Conservation (phyloP, 192 early-diverging fungal genomes). For the Umbelopsis vinacea region DNA sequence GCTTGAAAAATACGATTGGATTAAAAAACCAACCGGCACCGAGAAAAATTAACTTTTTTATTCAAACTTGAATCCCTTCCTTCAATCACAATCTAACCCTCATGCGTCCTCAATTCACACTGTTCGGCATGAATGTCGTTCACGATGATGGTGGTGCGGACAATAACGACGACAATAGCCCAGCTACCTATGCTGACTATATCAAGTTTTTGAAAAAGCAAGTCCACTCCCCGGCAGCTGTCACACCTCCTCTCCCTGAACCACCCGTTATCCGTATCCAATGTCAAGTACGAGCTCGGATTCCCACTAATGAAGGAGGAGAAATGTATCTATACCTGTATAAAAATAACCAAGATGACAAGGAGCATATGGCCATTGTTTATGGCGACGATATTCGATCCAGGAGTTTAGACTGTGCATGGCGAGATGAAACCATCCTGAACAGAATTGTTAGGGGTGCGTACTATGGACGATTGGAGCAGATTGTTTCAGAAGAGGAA, state of each 20-base stretch:
- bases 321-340: constrained; percentile 87
- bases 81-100: background rate
- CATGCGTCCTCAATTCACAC: constrained; percentile 38
- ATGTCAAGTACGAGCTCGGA: constrained; percentile 75
- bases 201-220: constrained; percentile 40
- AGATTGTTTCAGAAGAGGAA: constrained; percentile 46
- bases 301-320: constrained; percentile 76
- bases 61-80: no score
- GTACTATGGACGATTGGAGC: constrained; percentile 57
- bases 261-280: constrained; percentile 33
- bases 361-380: constrained; percentile 95
- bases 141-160: constrained; percentile 7
- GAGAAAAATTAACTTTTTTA: no score
- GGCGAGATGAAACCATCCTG: constrained; percentile 73
- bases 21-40: background rate
- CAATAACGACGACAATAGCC: background rate
- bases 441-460: constrained; percentile 86
- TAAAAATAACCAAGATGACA: constrained; percentile 79
- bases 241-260: constrained; percentile 30
- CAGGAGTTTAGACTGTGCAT: constrained; percentile 63
- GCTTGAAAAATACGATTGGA: background rate
- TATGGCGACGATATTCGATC: constrained; percentile 85
- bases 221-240: constrained; percentile 34
- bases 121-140: constrained; percentile 47
- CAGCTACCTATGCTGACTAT: constrained; percentile 37